Evolutionary conservation across 177 flowering plant genomes (phyloP), one percentile per base, ranked within the genome.

Genomic region (Tripterygium wilfordii): DNA sequence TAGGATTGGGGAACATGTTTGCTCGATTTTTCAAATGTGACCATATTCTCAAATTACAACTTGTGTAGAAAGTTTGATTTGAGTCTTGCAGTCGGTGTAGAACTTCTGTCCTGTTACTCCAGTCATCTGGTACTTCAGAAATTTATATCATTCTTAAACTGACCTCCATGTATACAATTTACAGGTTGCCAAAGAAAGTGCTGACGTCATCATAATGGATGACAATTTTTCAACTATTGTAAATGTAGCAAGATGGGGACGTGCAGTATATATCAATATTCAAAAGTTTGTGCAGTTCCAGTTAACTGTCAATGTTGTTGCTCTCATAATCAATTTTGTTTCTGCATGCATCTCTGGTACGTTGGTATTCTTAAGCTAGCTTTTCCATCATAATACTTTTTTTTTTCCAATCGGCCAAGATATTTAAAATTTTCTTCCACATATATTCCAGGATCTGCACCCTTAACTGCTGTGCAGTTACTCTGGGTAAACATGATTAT

Each of bases 391-490:
- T 25, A 4, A 12, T 41, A 39, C n/a, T 42, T 17, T 15, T 33
- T 4, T 12, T 29, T 18, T 22, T 8, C 0, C 1, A 1, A 25
- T 16, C 36, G 3, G 9, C 1, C 14, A 0, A 20, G 20, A 19
- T 26, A n/a, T 7, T 18, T 31, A 13, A 23, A 32, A 12, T 35
- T 5, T 17, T 25, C 21, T 48, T 53, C 45, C 36, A 28, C 43
- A 27, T 39, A 21, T 52, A 25, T 63, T 67, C 61, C 74, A 85
- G 94, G 94, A 52, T 68, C 78, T 56, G 78, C 82, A 42, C 82
- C 76, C 13, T 62, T 70, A 20, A 68, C 72, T 1, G 72, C 72
- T 41, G 72, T 68, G 26, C 72, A 68, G 54, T 50, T 68, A 54
- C 72, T 68, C 20, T 68, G 72, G 72, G 72, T 63, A 2, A 68